Evolutionary conservation across 352 stramenopile species (phyloP).

Genomic region (Phytophthora constricta): DNA sequence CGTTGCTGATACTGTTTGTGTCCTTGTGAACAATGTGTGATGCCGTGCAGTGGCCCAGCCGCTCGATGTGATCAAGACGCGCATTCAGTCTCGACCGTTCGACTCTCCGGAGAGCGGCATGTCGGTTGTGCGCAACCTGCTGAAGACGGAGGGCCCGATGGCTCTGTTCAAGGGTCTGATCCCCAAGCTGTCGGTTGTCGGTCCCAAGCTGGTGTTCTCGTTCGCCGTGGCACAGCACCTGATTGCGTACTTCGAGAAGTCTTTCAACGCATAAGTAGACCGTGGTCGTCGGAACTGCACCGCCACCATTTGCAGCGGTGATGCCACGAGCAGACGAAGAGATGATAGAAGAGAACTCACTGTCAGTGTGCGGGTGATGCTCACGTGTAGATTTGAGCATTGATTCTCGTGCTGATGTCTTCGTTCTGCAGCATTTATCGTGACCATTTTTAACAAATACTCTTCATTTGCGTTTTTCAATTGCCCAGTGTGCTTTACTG

Average conservation of each 20-base stretch:
- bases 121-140: slow-evolving; percentile 92
- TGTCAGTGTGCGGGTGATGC: background rate
- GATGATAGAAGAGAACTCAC: no score
- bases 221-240: slow-evolving; percentile 96
- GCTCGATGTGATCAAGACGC: slow-evolving; percentile 96
- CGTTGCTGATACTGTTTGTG: slow-evolving; percentile 8
- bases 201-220: slow-evolving; percentile 96
- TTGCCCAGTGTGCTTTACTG: background rate
- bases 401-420: slow-evolving; percentile 13
- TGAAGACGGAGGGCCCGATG: slow-evolving; percentile 91
- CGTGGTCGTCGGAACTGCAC: background rate
- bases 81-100: slow-evolving; percentile 94
- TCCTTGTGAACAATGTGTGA: slow-evolving; percentile 13
- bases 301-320: slow-evolving; percentile 15
- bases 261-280: slow-evolving; percentile 48
- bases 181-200: slow-evolving; percentile 95
- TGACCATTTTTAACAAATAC: slow-evolving; percentile 28
- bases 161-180: slow-evolving; percentile 96
- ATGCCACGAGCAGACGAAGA: slow-evolving; percentile 13
- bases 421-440: slow-evolving; percentile 20
- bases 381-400: slow-evolving; percentile 1
- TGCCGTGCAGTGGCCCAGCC: slow-evolving; percentile 86
- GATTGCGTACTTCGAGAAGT: slow-evolving; percentile 94
- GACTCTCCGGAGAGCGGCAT: slow-evolving; percentile 93
- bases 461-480: slow-evolving; percentile 17